These are phyloP conservation scores for Eragrostis curvula DNA, from an alignment of 176 grass and related monocot species.

Conservation along the genomic window DNA sequence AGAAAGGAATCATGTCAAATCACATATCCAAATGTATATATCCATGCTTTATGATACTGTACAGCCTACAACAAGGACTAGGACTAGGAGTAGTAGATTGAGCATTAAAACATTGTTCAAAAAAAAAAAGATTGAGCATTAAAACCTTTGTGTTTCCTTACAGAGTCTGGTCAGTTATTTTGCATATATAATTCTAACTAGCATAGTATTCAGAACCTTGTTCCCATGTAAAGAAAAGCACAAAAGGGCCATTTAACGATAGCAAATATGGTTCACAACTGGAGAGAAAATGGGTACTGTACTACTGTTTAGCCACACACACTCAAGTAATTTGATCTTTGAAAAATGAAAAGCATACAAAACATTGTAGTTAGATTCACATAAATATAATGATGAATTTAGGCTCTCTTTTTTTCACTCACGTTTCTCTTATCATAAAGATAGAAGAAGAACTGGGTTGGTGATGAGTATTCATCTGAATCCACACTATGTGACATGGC, in stretches of 20 bases:
- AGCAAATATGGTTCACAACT: constrained; percentile 17
- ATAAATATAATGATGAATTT: not conserved
- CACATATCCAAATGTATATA: not conserved
- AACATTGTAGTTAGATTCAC: not conserved
- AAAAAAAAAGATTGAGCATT: constrained; percentile 22
- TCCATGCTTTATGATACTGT: not conserved
- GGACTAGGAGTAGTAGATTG: not conserved
- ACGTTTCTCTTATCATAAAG: constrained; percentile 99
- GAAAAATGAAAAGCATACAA: not conserved
- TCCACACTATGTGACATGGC: constrained; percentile 89
- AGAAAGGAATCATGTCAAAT: constrained; percentile 8
- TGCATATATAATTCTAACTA: not conserved
- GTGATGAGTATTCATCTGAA: constrained; percentile 90
- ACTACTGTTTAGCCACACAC: not conserved
- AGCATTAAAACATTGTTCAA: not conserved
- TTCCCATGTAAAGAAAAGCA: not conserved
- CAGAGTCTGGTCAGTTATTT: constrained; percentile 6
- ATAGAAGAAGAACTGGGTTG: constrained; percentile 94
- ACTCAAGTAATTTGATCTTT: not conserved
- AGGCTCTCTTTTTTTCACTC: constrained; percentile 41
- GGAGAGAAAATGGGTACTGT: not conserved
- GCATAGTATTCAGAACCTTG: not conserved
- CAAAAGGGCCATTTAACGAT: not conserved
- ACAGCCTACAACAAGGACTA: not conserved
- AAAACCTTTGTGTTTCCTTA: not conserved